Evolutionary conservation across 768 basidiomycete genomes (phyloP).

Genomic region (Agrocybe pediades): DNA sequence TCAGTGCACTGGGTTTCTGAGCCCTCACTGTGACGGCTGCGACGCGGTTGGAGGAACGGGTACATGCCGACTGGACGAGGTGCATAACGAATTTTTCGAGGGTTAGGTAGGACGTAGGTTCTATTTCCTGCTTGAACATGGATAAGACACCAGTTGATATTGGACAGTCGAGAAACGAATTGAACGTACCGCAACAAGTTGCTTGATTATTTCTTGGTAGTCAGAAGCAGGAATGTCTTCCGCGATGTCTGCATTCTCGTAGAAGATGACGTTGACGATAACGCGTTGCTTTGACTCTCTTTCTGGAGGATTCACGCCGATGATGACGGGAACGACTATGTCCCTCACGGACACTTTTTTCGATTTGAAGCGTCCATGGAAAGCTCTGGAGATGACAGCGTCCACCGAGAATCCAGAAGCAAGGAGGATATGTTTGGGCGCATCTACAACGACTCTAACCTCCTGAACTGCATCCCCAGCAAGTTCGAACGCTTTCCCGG

Average conservation of each 20-base stretch:
- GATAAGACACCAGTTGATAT: conserved; percentile 1
- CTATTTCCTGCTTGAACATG: conserved; percentile 40
- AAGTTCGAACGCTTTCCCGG: conserved; percentile 35
- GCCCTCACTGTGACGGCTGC: conserved; percentile 51
- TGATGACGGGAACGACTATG: conserved; percentile 53
- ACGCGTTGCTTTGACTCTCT: conserved; percentile 65
- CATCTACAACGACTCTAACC: conserved; percentile 42
- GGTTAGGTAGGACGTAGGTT: conserved; percentile 54
- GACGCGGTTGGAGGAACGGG: conserved; percentile 28
- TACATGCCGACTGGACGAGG: conserved; percentile 41
- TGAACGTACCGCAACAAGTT: conserved; percentile 33
- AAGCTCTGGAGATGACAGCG: conserved; percentile 23
- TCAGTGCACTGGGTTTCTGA: conserved; percentile 72
- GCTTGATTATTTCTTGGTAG: conserved; percentile 37
- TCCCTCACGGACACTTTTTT: conserved; percentile 44
- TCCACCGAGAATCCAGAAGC: conserved; percentile 45
- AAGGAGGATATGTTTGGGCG: conserved; percentile 55
- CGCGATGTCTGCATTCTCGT: conserved; percentile 28
- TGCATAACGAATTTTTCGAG: conserved; percentile 59
- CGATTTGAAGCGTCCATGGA: background rate
- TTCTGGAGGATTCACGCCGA: conserved; percentile 76
- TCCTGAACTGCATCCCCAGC: conserved; percentile 35
- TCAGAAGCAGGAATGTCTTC: conserved; percentile 28
- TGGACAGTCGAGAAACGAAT: background rate
- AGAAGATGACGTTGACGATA: conserved; percentile 50